Conservation (phyloP, 176 grass and related monocot species). For the Ensete ventricosum region DNA sequence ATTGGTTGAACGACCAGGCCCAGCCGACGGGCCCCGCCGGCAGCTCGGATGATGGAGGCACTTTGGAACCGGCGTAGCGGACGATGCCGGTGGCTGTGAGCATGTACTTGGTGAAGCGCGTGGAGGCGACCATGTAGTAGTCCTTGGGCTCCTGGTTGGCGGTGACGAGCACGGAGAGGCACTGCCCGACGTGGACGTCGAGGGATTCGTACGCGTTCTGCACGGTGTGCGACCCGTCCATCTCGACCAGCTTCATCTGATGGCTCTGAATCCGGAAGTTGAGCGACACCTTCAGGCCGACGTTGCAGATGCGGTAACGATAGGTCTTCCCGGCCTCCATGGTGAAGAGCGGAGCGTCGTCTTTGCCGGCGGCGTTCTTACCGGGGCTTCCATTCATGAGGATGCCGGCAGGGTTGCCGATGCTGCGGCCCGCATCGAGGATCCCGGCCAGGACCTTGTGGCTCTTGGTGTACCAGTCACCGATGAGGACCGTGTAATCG, state of each 20-base stretch:
- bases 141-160: neutral
- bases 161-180: constrained; percentile 1
- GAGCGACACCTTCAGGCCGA: neutral
- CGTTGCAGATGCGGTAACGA: constrained; percentile 8
- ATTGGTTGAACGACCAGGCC: constrained; percentile 91
- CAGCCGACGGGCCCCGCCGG: constrained; percentile 35
- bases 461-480: constrained; percentile 2
- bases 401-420: neutral
- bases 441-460: neutral
- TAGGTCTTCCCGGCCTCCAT: constrained; percentile 2
- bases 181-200: constrained; percentile 7
- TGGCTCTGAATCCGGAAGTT: constrained; percentile 7
- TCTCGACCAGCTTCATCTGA: neutral
- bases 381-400: neutral
- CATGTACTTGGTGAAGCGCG: neutral
- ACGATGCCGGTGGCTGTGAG: neutral
- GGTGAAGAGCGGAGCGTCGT: neutral
- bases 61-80: neutral
- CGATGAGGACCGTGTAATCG: constrained; percentile 4
- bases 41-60: neutral
- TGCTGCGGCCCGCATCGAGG: neutral
- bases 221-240: constrained; percentile 1
- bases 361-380: neutral
- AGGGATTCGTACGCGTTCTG: neutral
- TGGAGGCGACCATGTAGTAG: constrained; percentile 2